These are phyloP conservation scores for Polyporus tsugae DNA, from an alignment of 1,284 basidiomycete genomes.

Conservation along the genomic window DNA sequence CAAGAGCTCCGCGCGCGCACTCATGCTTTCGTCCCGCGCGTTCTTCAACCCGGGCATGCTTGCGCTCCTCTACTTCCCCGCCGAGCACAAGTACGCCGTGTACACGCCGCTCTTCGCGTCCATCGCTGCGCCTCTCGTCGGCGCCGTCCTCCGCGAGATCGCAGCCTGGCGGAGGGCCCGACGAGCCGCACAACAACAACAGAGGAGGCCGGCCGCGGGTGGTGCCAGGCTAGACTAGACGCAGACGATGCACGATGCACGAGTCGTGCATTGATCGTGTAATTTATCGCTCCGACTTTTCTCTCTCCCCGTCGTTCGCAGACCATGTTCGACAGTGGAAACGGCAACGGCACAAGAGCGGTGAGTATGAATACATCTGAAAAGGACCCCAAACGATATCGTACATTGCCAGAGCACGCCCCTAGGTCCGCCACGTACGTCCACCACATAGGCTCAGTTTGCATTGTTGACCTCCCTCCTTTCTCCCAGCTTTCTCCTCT, in stretches of 20 bases:
- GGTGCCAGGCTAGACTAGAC: conserved; percentile 3
- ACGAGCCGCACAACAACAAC: conserved; percentile 7
- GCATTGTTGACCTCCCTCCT: neutral
- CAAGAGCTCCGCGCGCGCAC: conserved; percentile 69
- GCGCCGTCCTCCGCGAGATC: conserved; percentile 77
- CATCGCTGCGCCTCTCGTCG: conserved; percentile 82
- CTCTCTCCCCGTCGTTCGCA: neutral
- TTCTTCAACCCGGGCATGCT: conserved; percentile 99
- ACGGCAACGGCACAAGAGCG: neutral
- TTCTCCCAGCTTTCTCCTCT: neutral
- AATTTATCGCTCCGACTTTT: neutral
- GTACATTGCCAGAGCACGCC: neutral
- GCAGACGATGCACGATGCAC: neutral
- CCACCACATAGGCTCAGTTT: neutral
- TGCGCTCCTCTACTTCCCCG: conserved; percentile 94
- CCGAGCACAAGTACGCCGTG: conserved; percentile 95
- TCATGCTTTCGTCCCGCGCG: conserved; percentile 82
- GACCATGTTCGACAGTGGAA: neutral
- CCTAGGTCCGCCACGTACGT: neutral
- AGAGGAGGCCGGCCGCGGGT: neutral
- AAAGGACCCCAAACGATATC: neutral
- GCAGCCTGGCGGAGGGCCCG: conserved; percentile 57
- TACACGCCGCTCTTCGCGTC: conserved; percentile 94
- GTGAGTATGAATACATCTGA: conserved; percentile 3
- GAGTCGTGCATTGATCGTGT: neutral